Evolutionary conservation across 805 yeast genomes (phyloP), one percentile per base, ranked within the genome.

Genomic region (Saccharomycopsis sp.): DNA sequence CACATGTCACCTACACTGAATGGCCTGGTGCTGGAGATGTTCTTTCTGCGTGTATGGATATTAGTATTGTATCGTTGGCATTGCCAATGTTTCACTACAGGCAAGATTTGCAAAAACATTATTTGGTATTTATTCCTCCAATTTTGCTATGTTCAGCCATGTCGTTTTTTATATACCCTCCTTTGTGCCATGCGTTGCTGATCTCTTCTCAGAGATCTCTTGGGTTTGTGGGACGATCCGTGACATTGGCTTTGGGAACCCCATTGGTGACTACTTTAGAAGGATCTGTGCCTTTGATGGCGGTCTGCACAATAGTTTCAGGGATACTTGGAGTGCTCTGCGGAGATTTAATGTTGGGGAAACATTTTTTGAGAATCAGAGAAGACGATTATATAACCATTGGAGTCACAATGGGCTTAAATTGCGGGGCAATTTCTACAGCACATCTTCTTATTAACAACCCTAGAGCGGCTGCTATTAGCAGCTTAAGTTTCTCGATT

Each of bases 11-110:
- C 20, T 64, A 66, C 56, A 64, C 68, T 2, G 67, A 70, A 20
- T 78, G 82, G 79, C 94, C 96, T 0, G 96, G 96, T 0, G 88
- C 92, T 14, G 96, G 96, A 1, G 96, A 88, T 67, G 74, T 88
- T 17, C 75, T 88, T 47, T 68, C 84, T 3, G 79, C 91, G 0
- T 69, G 87, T 63, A 84, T 88, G 86, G 94, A 87, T 65, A 78
- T 86, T 7, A 81, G 90, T 1, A 88, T 88, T 69, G 91, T 86
- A 0, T 81, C 93, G 1, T 74, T 88, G 50, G 80, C 92, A 22
- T 71, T 88, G 55, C 91, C 96, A 2, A 86, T 88, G 89, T 88
- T 79, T 69, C 80, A 86, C 7, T 87, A 86, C 70, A 72, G 94
- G 54, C 71, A 70, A 15, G 96, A 87, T 64, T 77, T 88, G 62